Conservation (phyloP, 2,329 filamentous ascomycete species). For the Davidsoniella eucalypti region DNA sequence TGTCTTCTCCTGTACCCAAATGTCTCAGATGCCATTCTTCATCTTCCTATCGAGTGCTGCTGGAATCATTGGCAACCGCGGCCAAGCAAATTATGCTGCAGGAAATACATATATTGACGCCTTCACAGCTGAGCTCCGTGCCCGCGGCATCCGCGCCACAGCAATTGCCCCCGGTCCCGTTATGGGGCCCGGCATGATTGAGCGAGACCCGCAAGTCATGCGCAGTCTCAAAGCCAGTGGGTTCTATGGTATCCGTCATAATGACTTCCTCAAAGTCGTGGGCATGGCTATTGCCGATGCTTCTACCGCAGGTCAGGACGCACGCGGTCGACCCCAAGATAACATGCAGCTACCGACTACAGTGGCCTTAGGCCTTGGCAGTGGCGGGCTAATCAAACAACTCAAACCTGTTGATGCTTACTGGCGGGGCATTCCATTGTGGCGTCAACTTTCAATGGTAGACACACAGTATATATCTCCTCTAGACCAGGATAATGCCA, state of each 20-base stretch:
- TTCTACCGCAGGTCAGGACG: neutral
- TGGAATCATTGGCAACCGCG: slow-evolving; percentile 34
- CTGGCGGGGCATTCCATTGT: slow-evolving; percentile 25
- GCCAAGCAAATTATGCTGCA: slow-evolving; percentile 42
- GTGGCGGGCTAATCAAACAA: slow-evolving; percentile 35
- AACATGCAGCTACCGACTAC: slow-evolving; percentile 25
- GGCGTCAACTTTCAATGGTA: slow-evolving; percentile 26
- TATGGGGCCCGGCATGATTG: slow-evolving; percentile 37
- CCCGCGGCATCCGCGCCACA: slow-evolving; percentile 26
- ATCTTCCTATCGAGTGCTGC: slow-evolving; percentile 20
- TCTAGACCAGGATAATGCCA: no score
- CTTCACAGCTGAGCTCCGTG: slow-evolving; percentile 23
- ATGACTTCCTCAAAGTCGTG: slow-evolving; percentile 32
- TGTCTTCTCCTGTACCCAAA: slow-evolving; percentile 17
- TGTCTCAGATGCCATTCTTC: slow-evolving; percentile 18
- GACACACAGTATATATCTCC: slow-evolving; percentile 18
- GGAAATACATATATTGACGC: slow-evolving; percentile 36
- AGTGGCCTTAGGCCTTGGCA: slow-evolving; percentile 36
- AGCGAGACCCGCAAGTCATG: slow-evolving; percentile 29
- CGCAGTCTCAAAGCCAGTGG: slow-evolving; percentile 33
- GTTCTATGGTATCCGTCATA: slow-evolving; percentile 36
- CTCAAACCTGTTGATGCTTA: slow-evolving; percentile 37
- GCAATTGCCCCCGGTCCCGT: slow-evolving; percentile 38
- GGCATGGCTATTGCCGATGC: slow-evolving; percentile 27
- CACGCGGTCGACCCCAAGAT: no score